These are phyloP conservation scores for Fusarium sp. DNA, from an alignment of 2,329 filamentous ascomycete species.

Conservation along the genomic window DNA sequence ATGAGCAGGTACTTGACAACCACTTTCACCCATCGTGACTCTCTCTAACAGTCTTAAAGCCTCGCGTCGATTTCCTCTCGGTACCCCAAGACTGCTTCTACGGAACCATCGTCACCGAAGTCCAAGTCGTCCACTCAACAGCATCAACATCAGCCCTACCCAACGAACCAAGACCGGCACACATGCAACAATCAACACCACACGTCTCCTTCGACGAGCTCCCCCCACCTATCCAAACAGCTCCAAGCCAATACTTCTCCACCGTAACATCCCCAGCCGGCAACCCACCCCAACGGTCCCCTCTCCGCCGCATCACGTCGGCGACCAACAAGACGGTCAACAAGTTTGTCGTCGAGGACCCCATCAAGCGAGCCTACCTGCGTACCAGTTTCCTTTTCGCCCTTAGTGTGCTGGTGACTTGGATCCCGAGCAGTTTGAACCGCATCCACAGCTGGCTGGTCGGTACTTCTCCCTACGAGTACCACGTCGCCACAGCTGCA, in stretches of 20 bases:
- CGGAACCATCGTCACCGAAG: slow-evolving; percentile 62
- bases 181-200: slow-evolving; percentile 21
- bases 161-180: slow-evolving; percentile 39
- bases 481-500: slow-evolving; percentile 73
- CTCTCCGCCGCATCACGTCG: slow-evolving; percentile 31
- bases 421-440: slow-evolving; percentile 75
- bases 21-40: neutral
- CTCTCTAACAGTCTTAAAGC: slow-evolving; percentile 23
- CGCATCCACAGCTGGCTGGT: slow-evolving; percentile 72
- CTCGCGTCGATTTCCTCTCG: slow-evolving; percentile 38
- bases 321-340: slow-evolving; percentile 45
- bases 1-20: slow-evolving; percentile 47
- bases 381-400: slow-evolving; percentile 68
- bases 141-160: slow-evolving; percentile 37
- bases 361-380: slow-evolving; percentile 67
- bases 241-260: slow-evolving; percentile 47
- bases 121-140: slow-evolving; percentile 53
- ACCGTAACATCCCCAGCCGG: slow-evolving; percentile 44
- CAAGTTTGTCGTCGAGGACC: slow-evolving; percentile 56
- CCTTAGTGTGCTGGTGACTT: slow-evolving; percentile 66
- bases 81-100: slow-evolving; percentile 52
- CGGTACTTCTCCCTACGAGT: slow-evolving; percentile 63
- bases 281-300: slow-evolving; percentile 8
- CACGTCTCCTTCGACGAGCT: slow-evolving; percentile 40
- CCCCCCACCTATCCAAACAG: slow-evolving; percentile 26